Percentiles rank a stretch among this genome's conserved stretches.
Conservation (phyloP, 73 alveolate species). For the Blepharisma japonicum region DNA sequence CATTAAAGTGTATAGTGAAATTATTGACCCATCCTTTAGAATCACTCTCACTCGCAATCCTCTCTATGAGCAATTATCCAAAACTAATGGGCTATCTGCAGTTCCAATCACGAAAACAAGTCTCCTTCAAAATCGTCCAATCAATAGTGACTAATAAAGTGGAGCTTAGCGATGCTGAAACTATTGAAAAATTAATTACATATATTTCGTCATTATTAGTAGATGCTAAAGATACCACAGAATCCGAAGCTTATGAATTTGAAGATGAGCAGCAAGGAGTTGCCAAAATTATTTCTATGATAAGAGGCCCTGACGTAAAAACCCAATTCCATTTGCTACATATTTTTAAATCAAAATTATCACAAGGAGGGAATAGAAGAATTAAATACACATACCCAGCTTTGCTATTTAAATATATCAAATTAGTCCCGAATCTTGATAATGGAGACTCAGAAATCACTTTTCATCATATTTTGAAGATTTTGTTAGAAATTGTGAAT, state of each 20-base stretch:
- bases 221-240: constrained; percentile 69
- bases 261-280: constrained; percentile 88
- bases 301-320: constrained; percentile 58
- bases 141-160: constrained; percentile 59
- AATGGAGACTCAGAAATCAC: background rate
- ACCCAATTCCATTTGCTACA: constrained; percentile 58
- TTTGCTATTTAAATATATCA: constrained; percentile 57
- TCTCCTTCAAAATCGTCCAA: constrained; percentile 75
- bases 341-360: constrained; percentile 67
- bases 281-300: constrained; percentile 77
- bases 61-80: constrained; percentile 76
- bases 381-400: constrained; percentile 87
- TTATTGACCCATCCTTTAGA: constrained; percentile 88
- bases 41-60: constrained; percentile 71
- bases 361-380: constrained; percentile 85
- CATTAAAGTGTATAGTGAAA: constrained; percentile 78
- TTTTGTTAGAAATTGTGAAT: background rate
- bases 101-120: constrained; percentile 65
- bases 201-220: constrained; percentile 79
- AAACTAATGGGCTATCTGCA: constrained; percentile 83
- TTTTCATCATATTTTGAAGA: background rate
- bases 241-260: constrained; percentile 62
- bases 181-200: constrained; percentile 68
- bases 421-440: background rate
- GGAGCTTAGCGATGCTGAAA: constrained; percentile 54